Base-by-base conservation (phyloP, 2,329 filamentous ascomycete species). In the Aspergillus proliferans region DNA sequence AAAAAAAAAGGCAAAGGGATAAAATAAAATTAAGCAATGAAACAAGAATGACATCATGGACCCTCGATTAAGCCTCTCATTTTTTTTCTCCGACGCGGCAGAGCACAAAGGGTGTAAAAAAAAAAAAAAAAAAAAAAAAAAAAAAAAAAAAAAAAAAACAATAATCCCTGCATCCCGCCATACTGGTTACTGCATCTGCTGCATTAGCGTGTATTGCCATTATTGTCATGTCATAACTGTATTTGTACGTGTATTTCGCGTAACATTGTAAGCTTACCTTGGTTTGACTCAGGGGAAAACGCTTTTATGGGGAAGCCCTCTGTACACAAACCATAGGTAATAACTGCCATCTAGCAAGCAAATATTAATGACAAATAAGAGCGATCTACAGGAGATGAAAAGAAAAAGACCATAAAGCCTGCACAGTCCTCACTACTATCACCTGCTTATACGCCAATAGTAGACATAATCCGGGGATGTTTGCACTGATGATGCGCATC, bases 11-110 rank as follows among this genome's bases (percentile, higher is more conserved):
- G 15, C 14, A 43, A 28, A 15, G 26, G 10, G 26, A 43, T 43
- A 43, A 28, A 30, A 43, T n/a, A 6, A 43, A 24, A 30, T n/a
- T 18, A 43, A 43, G 22, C 12, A 18, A 43, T 43, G 24, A 43
- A 28, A 14, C 30, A 18, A 15, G 8, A 26, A 53, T 60, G 56
- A 59, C 57, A 52, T 60, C 56, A 60, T 60, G 14, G 45, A 42
- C 28, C 18, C 19, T 30, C 10, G 26, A 18, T 39, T 6, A 10
- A 15, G n/a, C 22, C 15, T 43, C 12, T 43, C 10, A 22, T 42
- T 42, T 15, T 43, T 26, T 43, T 43, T 43, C 14, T 26, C 21
- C 12, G 14, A 26, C 41, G 26, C 12, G 15, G 41, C n/a, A 43
- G 8, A 28, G 19, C 28, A 36, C 12, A 15, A 30, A 45, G 43